phyloP scores from a whole-genome alignment of 768 basidiomycete genomes.

The Lentinula detonsa region DNA sequence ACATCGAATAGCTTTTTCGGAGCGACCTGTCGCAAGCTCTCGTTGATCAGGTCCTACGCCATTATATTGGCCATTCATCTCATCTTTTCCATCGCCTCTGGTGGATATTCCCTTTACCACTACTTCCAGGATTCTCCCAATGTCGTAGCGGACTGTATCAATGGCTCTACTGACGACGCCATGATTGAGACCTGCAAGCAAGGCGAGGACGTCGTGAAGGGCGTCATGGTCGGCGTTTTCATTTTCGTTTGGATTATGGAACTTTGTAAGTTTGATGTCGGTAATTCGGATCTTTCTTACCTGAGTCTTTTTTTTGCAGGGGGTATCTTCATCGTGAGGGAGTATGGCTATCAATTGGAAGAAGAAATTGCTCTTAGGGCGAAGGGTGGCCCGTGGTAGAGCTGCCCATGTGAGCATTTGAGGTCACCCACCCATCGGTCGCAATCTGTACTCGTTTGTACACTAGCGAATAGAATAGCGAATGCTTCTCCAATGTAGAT shows the following conservation, averaged over 20 bases:
- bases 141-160: conserved; percentile 31
- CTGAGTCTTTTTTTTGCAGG: conserved; percentile 19
- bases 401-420: not conserved
- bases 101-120: conserved; percentile 37
- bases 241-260: conserved; percentile 42
- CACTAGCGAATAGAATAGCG: not conserved
- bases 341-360: conserved; percentile 37
- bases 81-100: conserved; percentile 37
- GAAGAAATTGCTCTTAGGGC: conserved; percentile 33
- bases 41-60: conserved; percentile 37
- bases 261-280: conserved; percentile 30
- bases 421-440: not conserved
- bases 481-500: not conserved
- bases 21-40: conserved; percentile 31
- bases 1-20: conserved; percentile 31
- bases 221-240: conserved; percentile 34
- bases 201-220: conserved; percentile 34
- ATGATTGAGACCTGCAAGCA: conserved; percentile 29
- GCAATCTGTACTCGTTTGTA: not conserved
- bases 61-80: conserved; percentile 35
- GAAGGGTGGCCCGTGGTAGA: conserved; percentile 6
- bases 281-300: not conserved
- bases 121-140: conserved; percentile 34
- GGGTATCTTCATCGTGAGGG: conserved; percentile 40
- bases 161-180: conserved; percentile 21